phyloP scores from a whole-genome alignment of 768 basidiomycete genomes.

The Kwoniella europaea region DNA sequence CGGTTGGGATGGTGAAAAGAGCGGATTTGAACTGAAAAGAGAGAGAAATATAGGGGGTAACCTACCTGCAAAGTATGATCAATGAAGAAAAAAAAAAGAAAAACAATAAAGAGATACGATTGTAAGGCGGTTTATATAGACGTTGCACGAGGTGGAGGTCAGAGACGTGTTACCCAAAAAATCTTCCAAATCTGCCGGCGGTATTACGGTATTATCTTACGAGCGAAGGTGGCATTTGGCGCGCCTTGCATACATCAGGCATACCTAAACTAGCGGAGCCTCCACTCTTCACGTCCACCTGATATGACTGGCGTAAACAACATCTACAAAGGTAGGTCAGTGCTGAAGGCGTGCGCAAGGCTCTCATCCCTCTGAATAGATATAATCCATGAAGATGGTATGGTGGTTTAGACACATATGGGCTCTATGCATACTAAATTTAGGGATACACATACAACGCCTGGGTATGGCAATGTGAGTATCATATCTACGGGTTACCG shows the following conservation, averaged over 20 bases:
- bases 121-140: conserved; percentile 11
- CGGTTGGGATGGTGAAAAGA: conserved; percentile 11
- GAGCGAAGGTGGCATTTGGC: conserved; percentile 14
- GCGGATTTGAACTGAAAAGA: conserved; percentile 23
- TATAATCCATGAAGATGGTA: no score
- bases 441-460: no score
- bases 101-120: conserved; percentile 1
- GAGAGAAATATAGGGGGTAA: conserved; percentile 8
- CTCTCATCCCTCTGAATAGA: no score
- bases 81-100: conserved; percentile 20
- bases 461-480: no score
- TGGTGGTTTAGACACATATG: no score
- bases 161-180: conserved; percentile 5
- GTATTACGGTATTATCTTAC: conserved; percentile 19
- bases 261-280: neutral
- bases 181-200: conserved; percentile 12
- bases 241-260: neutral
- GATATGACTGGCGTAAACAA: neutral
- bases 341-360: neutral
- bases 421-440: no score
- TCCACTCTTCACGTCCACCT: neutral
- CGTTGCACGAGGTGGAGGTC: neutral
- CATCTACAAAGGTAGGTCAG: neutral
- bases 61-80: conserved; percentile 34
- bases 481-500: no score